These are phyloP conservation scores for Cladosporium halotolerans DNA, from an alignment of 2,329 filamentous ascomycete genomes.

Conservation along the genomic window DNA sequence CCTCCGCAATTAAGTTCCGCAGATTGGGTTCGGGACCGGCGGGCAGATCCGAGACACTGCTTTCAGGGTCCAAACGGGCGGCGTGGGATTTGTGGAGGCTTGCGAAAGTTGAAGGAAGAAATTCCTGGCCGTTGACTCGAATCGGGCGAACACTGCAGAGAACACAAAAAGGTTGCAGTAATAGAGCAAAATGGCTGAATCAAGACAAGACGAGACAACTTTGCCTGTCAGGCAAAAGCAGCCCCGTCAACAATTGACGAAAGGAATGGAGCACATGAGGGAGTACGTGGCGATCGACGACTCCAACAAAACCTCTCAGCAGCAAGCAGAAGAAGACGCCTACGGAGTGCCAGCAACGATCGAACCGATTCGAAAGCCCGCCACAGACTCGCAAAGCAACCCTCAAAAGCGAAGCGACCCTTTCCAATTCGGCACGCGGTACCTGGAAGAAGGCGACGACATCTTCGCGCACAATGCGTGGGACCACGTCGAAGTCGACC, in stretches of 20 bases:
- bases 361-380: conserved; percentile 39
- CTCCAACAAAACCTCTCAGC: conserved; percentile 22
- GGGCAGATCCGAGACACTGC: background rate
- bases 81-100: background rate
- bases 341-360: conserved; percentile 46
- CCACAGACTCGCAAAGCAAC: conserved; percentile 60
- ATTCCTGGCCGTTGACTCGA: conserved; percentile 8
- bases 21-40: conserved; percentile 1
- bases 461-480: conserved; percentile 98
- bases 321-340: conserved; percentile 33
- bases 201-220: background rate
- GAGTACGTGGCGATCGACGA: conserved; percentile 39
- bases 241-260: conserved; percentile 41
- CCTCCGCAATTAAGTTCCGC: conserved; percentile 7
- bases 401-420: conserved; percentile 86
- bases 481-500: conserved; percentile 95
- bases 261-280: conserved; percentile 49
- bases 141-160: background rate
- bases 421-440: conserved; percentile 91
- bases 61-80: background rate
- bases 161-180: background rate
- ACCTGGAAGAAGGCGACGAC: conserved; percentile 74
- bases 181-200: background rate
- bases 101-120: conserved; percentile 6
- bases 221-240: conserved; percentile 18